A percentile compares a stretch with the other conserved stretches of the same genome.
Conservation (phyloP, 768 basidiomycete genomes). For the Pilatotrama ljubarskyi region DNA sequence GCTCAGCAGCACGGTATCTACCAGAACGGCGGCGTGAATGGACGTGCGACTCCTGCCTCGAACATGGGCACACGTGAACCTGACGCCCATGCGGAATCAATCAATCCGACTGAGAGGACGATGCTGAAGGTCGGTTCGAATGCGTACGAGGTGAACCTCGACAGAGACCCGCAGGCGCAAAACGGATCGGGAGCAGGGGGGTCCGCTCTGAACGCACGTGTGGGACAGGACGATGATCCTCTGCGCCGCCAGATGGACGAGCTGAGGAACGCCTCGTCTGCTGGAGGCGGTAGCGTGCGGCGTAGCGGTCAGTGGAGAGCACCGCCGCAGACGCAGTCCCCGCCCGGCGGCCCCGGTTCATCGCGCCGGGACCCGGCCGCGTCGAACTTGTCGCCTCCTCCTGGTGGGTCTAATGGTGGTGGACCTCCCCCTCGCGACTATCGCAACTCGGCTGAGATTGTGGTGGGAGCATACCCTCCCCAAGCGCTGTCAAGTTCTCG, state of each 20-base stretch:
- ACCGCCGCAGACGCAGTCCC: constrained; percentile 20
- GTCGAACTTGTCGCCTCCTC: constrained; percentile 41
- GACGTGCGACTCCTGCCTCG: constrained; percentile 12
- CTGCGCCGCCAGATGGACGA: constrained; percentile 67
- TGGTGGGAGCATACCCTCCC: constrained; percentile 75
- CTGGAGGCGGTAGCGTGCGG: constrained; percentile 47
- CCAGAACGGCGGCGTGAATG: constrained; percentile 14
- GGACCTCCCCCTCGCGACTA: constrained; percentile 53
- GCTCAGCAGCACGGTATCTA: constrained; percentile 12
- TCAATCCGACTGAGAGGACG: constrained; percentile 60
- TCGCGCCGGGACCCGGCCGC: constrained; percentile 14
- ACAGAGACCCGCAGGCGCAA: constrained; percentile 28
- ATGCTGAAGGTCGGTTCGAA: constrained; percentile 71
- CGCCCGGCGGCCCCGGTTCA: constrained; percentile 17
- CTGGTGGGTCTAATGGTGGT: constrained; percentile 23
- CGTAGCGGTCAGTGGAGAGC: constrained; percentile 35
- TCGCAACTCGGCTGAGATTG: constrained; percentile 68
- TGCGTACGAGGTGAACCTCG: constrained; percentile 48
- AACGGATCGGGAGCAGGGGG: constrained; percentile 16
- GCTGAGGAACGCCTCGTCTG: constrained; percentile 31
- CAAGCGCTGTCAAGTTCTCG: constrained; percentile 53
- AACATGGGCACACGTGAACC: constrained; percentile 16
- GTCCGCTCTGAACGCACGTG: constrained; percentile 22
- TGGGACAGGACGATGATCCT: constrained; percentile 54
- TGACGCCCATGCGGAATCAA: constrained; percentile 57